These are phyloP conservation scores for Rosa multiflora DNA, from an alignment of 306 rosid species.

Conservation along the genomic window DNA sequence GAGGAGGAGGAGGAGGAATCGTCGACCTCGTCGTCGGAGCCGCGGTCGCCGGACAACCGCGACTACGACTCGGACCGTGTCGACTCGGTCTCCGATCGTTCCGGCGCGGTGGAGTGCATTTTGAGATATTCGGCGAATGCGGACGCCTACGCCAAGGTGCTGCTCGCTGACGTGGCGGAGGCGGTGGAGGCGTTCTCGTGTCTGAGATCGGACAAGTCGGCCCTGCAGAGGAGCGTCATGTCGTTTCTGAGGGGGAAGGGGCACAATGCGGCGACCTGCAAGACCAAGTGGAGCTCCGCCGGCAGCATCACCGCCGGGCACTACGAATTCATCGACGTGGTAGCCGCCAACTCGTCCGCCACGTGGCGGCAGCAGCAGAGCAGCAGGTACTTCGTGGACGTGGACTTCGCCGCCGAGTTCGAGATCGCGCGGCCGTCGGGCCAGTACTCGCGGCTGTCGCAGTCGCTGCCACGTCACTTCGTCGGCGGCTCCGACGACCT, in stretches of 20 bases:
- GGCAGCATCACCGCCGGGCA: conserved; percentile 45
- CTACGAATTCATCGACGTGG: conserved; percentile 74
- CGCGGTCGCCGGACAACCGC: not conserved
- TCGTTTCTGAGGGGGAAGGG: conserved; percentile 51
- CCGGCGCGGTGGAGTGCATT: conserved; percentile 31
- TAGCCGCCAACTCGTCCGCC: conserved; percentile 15
- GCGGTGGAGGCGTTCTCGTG: conserved; percentile 38
- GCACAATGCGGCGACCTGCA: conserved; percentile 82
- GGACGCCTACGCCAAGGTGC: conserved; percentile 41
- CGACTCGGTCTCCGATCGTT: conserved; percentile 38
- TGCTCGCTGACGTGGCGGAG: conserved; percentile 44
- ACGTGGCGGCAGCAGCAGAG: conserved; percentile 19
- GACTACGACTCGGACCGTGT: conserved; percentile 51
- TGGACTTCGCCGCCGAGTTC: conserved; percentile 52
- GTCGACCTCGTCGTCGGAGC: not conserved
- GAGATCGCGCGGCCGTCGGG: conserved; percentile 61
- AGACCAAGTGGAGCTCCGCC: conserved; percentile 63
- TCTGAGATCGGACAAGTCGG: conserved; percentile 21
- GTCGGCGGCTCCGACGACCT: conserved; percentile 60
- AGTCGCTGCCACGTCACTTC: conserved; percentile 46
- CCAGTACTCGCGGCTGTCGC: conserved; percentile 34
- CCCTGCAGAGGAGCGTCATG: conserved; percentile 50
- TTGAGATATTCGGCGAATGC: conserved; percentile 8
- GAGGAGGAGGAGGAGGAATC: not conserved
- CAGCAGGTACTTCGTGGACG: conserved; percentile 58